Percentiles rank a stretch among this genome's conserved stretches.
Evolutionary conservation across 2,329 filamentous ascomycete genomes (phyloP).

Genomic region (Alternaria sp.): DNA sequence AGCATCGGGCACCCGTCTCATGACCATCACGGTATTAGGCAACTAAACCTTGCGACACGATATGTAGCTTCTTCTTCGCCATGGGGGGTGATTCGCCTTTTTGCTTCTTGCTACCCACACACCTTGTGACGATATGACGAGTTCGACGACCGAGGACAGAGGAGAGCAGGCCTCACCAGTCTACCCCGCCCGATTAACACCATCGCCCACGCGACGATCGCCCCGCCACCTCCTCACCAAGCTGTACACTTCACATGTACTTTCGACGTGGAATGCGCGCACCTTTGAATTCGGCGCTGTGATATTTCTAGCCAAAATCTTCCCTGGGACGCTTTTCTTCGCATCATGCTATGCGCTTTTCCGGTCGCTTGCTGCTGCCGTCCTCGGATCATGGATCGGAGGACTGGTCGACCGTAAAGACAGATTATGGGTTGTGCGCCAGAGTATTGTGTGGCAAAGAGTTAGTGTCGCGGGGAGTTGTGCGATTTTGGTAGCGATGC

Average conservation of each 20-base stretch:
- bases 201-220: constrained; percentile 4
- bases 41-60: constrained; percentile 2
- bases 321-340: constrained; percentile 65
- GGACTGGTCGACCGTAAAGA: constrained; percentile 62
- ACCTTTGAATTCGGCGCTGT: constrained; percentile 59
- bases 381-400: constrained; percentile 66
- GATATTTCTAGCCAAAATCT: constrained; percentile 55
- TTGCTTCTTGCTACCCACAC: background rate
- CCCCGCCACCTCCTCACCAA: constrained; percentile 32
- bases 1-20: constrained; percentile 11
- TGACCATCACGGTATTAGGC: constrained; percentile 14
- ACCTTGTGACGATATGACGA: background rate
- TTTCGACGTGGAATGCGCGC: constrained; percentile 58
- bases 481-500: constrained; percentile 29
- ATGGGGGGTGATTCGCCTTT: background rate
- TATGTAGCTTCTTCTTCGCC: constrained; percentile 2
- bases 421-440: constrained; percentile 48
- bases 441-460: constrained; percentile 50
- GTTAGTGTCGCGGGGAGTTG: constrained; percentile 43
- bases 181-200: constrained; percentile 12
- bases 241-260: constrained; percentile 55
- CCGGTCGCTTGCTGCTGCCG: constrained; percentile 63
- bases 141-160: no score
- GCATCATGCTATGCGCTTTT: constrained; percentile 72
- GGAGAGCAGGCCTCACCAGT: background rate